Percentiles rank a stretch among this genome's conserved stretches.
These are phyloP conservation scores for Ceratobasidium sp. DNA, from an alignment of 1,284 basidiomycete species.

Conservation along the genomic window DNA sequence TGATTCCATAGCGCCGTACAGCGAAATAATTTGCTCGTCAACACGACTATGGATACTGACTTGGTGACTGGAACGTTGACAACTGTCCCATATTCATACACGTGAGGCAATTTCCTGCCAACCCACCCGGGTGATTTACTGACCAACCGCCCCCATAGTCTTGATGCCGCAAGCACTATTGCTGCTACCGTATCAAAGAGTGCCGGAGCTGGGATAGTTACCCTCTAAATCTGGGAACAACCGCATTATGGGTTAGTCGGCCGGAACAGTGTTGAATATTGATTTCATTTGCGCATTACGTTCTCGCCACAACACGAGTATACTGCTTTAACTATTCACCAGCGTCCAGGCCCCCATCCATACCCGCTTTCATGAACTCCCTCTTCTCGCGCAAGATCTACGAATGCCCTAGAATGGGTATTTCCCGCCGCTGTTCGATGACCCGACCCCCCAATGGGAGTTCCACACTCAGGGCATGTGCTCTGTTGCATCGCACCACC, in stretches of 20 bases:
- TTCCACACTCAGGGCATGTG: conserved; percentile 66
- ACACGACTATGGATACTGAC: conserved; percentile 35
- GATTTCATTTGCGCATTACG: background rate
- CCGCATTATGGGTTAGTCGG: background rate
- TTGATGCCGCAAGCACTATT: conserved; percentile 19
- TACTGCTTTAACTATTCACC: background rate
- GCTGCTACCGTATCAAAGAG: conserved; percentile 16
- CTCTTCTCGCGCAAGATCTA: conserved; percentile 19
- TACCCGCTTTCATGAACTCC: conserved; percentile 14
- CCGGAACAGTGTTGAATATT: background rate
- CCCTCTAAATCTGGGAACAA: background rate
- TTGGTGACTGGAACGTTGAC: conserved; percentile 20
- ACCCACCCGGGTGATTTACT: background rate
- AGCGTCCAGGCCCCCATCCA: conserved; percentile 19
- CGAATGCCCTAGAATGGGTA: conserved; percentile 62
- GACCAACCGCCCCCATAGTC: background rate
- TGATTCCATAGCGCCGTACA: conserved; percentile 23
- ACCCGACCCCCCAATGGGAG: conserved; percentile 63
- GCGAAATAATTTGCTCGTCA: conserved; percentile 32
- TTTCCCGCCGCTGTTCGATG: conserved; percentile 63
- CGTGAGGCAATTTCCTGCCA: background rate
- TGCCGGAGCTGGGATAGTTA: conserved; percentile 29
- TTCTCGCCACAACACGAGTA: background rate
- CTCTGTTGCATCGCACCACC: conserved; percentile 65
- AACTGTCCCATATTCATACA: conserved; percentile 34